Evolutionary conservation across 352 stramenopile species (phyloP).

Genomic region (Phytophthora quininea): DNA sequence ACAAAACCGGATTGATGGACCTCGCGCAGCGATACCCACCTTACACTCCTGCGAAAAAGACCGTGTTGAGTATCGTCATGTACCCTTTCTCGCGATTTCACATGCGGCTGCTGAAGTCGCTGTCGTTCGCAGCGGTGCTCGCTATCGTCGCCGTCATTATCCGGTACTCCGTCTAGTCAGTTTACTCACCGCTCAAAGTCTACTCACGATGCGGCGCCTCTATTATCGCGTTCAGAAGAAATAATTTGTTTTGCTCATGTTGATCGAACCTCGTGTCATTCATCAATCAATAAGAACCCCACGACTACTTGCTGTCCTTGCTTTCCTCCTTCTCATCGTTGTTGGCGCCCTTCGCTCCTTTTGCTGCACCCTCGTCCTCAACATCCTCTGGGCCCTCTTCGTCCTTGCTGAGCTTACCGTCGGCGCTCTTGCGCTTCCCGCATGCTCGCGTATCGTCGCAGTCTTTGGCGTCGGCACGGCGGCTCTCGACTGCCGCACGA

Average conservation of each 20-base stretch:
- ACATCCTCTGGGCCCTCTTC: slow-evolving; percentile 28
- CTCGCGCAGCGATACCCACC: slow-evolving; percentile 59
- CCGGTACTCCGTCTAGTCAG: slow-evolving; percentile 27
- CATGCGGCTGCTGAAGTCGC: slow-evolving; percentile 40
- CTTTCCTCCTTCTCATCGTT: slow-evolving; percentile 28
- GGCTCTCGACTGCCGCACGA: slow-evolving; percentile 51
- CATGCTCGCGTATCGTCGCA: slow-evolving; percentile 9
- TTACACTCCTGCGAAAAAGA: slow-evolving; percentile 44
- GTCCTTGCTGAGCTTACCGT: slow-evolving; percentile 37
- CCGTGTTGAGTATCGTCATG: slow-evolving; percentile 45
- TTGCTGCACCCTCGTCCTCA: slow-evolving; percentile 27
- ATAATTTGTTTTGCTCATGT: slow-evolving; percentile 4
- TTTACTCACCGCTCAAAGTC: neutral
- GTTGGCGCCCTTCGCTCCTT: slow-evolving; percentile 24
- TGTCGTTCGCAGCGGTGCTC: slow-evolving; percentile 33
- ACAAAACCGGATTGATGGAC: slow-evolving; percentile 68
- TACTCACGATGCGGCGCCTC: neutral
- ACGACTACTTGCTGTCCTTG: slow-evolving; percentile 31
- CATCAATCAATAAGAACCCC: neutral
- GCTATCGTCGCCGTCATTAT: slow-evolving; percentile 39
- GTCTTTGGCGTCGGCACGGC: slow-evolving; percentile 40
- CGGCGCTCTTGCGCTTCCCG: slow-evolving; percentile 26
- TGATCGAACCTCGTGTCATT: neutral
- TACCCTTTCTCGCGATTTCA: slow-evolving; percentile 55
- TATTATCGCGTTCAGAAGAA: slow-evolving; percentile 16